These are phyloP conservation scores for Psilocybe azurescens DNA, from an alignment of 768 basidiomycete species.

Conservation along the genomic window DNA sequence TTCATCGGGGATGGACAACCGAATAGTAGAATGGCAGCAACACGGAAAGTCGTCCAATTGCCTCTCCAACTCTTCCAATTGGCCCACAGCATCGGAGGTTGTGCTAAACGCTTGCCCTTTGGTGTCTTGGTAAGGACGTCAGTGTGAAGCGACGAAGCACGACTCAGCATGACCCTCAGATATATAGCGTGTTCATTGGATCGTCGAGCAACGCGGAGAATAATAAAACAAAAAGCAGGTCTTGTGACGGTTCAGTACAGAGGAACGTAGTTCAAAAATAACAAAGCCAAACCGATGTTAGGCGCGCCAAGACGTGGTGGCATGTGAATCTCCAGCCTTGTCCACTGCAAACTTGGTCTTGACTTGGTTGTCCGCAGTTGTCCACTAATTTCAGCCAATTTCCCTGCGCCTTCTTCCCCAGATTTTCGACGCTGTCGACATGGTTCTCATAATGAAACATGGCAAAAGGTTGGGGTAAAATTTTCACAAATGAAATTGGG, in stretches of 20 bases:
- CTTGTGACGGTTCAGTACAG: background rate
- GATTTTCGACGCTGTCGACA: background rate
- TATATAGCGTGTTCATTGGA: background rate
- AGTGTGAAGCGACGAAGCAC: background rate
- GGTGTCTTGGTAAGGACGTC: background rate
- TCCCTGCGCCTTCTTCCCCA: background rate
- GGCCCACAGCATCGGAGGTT: background rate
- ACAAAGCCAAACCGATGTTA: background rate
- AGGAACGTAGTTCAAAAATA: background rate
- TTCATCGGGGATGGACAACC: background rate
- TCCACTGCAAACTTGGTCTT: no score
- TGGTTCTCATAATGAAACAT: background rate
- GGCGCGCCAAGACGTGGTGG: background rate
- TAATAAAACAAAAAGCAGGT: background rate
- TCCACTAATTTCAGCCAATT: background rate
- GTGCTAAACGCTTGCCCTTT: background rate
- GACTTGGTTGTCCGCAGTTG: no score
- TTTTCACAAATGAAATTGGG: background rate
- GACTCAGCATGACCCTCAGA: background rate
- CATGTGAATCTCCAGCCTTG: no score
- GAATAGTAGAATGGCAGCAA: background rate
- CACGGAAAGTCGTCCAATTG: background rate
- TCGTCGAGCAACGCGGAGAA: background rate
- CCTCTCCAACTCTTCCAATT: background rate
- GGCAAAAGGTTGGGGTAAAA: background rate